Percentiles rank a stretch among this genome's conserved stretches.
These are phyloP conservation scores for Apophysomyces variabilis DNA, from an alignment of 371 early-diverging fungal genomes.

Conservation along the genomic window DNA sequence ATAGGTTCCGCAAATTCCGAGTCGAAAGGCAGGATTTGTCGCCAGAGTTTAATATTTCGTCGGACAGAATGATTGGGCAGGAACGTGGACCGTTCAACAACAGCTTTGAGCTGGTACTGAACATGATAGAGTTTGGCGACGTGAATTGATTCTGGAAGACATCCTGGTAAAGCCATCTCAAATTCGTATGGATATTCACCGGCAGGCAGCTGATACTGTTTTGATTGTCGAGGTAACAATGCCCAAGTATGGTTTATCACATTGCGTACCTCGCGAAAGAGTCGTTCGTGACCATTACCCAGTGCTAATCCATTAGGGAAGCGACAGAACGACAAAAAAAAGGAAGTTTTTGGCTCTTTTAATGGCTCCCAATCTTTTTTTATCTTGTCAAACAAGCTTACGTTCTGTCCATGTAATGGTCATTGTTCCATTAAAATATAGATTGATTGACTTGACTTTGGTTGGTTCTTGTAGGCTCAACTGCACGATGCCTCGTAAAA, in stretches of 20 bases:
- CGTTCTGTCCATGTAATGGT: slow-evolving; percentile 44
- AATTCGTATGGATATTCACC: slow-evolving; percentile 44
- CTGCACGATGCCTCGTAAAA: slow-evolving; percentile 42
- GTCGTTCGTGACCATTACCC: slow-evolving; percentile 39
- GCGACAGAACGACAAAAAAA: no score
- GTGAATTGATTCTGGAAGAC: slow-evolving; percentile 44
- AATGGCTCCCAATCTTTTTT: no score
- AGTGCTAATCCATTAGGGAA: slow-evolving; percentile 12
- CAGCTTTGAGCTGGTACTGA: slow-evolving; percentile 45
- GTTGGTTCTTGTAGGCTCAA: slow-evolving; percentile 33
- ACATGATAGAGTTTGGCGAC: slow-evolving; percentile 40
- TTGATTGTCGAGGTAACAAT: slow-evolving; percentile 34
- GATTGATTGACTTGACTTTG: slow-evolving; percentile 39
- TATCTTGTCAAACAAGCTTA: slow-evolving; percentile 16
- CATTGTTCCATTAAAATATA: slow-evolving; percentile 42
- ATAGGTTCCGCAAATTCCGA: slow-evolving; percentile 43
- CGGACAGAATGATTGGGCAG: slow-evolving; percentile 30
- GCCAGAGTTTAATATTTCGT: slow-evolving; percentile 30
- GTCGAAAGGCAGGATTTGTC: slow-evolving; percentile 30
- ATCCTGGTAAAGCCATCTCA: slow-evolving; percentile 44
- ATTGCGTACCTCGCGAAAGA: slow-evolving; percentile 36
- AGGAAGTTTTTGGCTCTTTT: no score
- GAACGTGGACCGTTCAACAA: slow-evolving; percentile 39
- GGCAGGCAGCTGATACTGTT: slow-evolving; percentile 27
- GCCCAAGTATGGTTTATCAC: slow-evolving; percentile 41